Conservation (phyloP, 306 rosid species). For the Alnus glutinosa region DNA sequence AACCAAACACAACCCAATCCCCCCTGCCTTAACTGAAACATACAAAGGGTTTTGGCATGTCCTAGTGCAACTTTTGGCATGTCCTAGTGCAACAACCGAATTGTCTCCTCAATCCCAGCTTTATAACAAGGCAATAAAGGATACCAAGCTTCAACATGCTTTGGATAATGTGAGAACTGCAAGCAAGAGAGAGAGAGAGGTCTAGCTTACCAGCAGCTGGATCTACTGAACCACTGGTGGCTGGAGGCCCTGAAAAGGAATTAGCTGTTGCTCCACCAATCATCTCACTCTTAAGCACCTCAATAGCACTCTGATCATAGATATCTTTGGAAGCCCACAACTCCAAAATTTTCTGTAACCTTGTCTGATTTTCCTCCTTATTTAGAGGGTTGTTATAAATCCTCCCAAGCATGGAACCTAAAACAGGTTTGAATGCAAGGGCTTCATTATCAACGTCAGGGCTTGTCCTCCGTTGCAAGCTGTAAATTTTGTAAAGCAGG, state of each 20-base stretch:
- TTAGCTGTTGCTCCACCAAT: slow-evolving; percentile 63
- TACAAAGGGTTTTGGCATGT: neutral
- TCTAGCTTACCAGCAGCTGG: slow-evolving; percentile 56
- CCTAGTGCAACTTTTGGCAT: neutral
- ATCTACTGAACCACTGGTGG: slow-evolving; percentile 55
- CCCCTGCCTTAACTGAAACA: neutral
- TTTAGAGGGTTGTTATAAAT: slow-evolving; percentile 89
- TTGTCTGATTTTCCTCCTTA: slow-evolving; percentile 79
- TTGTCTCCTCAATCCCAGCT: neutral
- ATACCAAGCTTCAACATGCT: neutral
- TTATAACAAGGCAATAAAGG: neutral
- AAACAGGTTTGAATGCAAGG: slow-evolving; percentile 76
- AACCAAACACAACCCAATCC: neutral
- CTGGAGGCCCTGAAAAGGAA: slow-evolving; percentile 56
- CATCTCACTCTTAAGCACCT: slow-evolving; percentile 73
- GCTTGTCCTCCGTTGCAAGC: slow-evolving; percentile 63
- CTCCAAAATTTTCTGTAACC: slow-evolving; percentile 87
- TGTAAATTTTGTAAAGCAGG: slow-evolving; percentile 38
- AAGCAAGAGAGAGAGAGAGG: neutral
- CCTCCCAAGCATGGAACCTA: slow-evolving; percentile 95
- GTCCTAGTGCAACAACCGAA: neutral
- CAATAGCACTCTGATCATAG: slow-evolving; percentile 76
- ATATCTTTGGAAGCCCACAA: slow-evolving; percentile 88
- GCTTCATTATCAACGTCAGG: slow-evolving; percentile 83
- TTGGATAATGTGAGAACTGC: slow-evolving; percentile 2